phyloP scores from a whole-genome alignment of 2,329 filamentous ascomycete genomes.

The Monilinia polystroma region DNA sequence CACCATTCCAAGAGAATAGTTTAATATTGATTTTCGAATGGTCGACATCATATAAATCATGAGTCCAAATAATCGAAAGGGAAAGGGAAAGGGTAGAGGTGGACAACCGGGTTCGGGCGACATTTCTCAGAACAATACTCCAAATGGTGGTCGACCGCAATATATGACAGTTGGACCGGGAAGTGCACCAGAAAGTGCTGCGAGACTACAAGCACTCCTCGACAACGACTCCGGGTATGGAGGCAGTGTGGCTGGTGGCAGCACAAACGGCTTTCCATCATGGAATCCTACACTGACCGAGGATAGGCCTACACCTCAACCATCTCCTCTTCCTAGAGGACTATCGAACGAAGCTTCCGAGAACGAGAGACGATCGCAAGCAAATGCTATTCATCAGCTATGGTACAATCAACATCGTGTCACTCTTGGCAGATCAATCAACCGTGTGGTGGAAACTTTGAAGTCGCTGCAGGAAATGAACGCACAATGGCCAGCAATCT shows the following conservation, averaged over 20 bases:
- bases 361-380: slow-evolving; percentile 65
- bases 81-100: slow-evolving; percentile 46
- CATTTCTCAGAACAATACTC: slow-evolving; percentile 12
- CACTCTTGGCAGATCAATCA: slow-evolving; percentile 83
- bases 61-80: slow-evolving; percentile 59
- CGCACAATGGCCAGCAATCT: slow-evolving; percentile 87
- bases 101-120: slow-evolving; percentile 29
- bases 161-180: slow-evolving; percentile 91
- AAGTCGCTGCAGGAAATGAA: slow-evolving; percentile 87
- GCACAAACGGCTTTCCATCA: slow-evolving; percentile 44
- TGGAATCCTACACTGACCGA: slow-evolving; percentile 50
- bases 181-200: slow-evolving; percentile 76
- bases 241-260: slow-evolving; percentile 70
- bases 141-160: slow-evolving; percentile 48
- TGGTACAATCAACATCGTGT: slow-evolving; percentile 93
- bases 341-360: slow-evolving; percentile 47
- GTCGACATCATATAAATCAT: slow-evolving; percentile 45
- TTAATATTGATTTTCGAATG: slow-evolving; percentile 27
- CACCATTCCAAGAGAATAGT: slow-evolving; percentile 3
- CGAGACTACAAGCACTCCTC: slow-evolving; percentile 75
- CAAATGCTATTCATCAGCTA: slow-evolving; percentile 85
- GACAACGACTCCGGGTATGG: slow-evolving; percentile 92
- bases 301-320: slow-evolving; percentile 47
- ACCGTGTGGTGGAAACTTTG: slow-evolving; percentile 78
- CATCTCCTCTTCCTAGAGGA: slow-evolving; percentile 40